Conservation (phyloP, 108 stramenopile genomes). For the Aureococcus anophagefferens region DNA sequence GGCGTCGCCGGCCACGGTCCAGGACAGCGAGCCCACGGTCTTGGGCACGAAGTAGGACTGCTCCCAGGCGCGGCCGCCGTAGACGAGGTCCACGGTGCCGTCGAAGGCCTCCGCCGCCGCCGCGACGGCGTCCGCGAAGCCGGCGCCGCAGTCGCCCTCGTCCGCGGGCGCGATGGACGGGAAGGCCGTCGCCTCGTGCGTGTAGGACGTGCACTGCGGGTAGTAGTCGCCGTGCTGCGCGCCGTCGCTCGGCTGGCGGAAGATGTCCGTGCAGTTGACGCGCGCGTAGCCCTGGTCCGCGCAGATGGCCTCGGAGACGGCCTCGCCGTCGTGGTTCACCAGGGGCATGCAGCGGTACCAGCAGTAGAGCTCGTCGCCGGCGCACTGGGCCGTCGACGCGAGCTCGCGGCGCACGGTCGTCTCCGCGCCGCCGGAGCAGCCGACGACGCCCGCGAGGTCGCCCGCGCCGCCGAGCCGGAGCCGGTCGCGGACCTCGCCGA, state of each 20-base stretch:
- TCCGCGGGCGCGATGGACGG: slow-evolving; percentile 9
- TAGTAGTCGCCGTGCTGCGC: slow-evolving; percentile 26
- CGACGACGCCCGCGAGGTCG: slow-evolving; percentile 15
- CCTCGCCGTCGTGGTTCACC: slow-evolving; percentile 20
- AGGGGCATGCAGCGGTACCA: slow-evolving; percentile 67
- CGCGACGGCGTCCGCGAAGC: background rate
- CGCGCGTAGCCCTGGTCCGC: slow-evolving; percentile 29
- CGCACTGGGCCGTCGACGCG: slow-evolving; percentile 28
- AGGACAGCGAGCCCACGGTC: background rate
- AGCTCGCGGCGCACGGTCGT: slow-evolving; percentile 33
- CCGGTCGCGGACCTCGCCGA: slow-evolving; percentile 49
- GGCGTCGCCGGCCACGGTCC: background rate
- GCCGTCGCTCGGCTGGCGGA: slow-evolving; percentile 35
- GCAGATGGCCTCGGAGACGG: slow-evolving; percentile 45
- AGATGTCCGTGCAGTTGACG: slow-evolving; percentile 51
- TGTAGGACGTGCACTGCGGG: slow-evolving; percentile 11
- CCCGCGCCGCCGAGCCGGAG: slow-evolving; percentile 1
- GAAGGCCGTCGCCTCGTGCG: background rate
- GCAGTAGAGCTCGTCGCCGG: slow-evolving; percentile 50
- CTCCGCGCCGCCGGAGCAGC: slow-evolving; percentile 31
- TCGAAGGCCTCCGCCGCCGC: background rate
- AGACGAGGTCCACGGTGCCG: background rate
- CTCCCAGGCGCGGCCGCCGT: background rate
- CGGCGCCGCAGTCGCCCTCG: background rate
- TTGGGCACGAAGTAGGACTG: background rate